phyloP scores from a whole-genome alignment of 169 alveolate genomes.

The Perkinsus chesapeaki region DNA sequence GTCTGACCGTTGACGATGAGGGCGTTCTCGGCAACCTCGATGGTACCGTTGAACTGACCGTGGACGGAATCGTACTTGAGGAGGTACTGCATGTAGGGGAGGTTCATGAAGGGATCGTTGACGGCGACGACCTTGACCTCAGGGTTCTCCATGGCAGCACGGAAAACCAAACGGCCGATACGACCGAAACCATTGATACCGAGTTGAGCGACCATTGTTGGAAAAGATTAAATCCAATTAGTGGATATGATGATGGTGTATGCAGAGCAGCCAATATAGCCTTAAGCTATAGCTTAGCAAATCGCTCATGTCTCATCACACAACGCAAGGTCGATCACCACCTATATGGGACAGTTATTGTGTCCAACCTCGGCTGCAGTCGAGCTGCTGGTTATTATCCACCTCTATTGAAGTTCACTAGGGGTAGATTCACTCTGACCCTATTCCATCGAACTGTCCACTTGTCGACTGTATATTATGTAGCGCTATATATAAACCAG shows the following conservation, averaged over 20 bases:
- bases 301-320: slow-evolving; percentile 4
- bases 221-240: not conserved
- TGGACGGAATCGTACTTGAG: slow-evolving; percentile 95
- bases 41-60: slow-evolving; percentile 71
- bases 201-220: slow-evolving; percentile 74
- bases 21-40: slow-evolving; percentile 58
- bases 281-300: not conserved
- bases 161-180: slow-evolving; percentile 95
- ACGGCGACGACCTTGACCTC: slow-evolving; percentile 83
- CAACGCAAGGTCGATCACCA: not conserved
- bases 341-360: not conserved
- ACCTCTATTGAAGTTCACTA: not conserved
- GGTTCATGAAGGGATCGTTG: slow-evolving; percentile 95
- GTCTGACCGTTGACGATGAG: slow-evolving; percentile 70
- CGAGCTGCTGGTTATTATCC: not conserved
- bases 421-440: not conserved
- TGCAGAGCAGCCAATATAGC: not conserved
- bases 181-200: slow-evolving; percentile 99
- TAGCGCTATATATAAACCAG: no score
- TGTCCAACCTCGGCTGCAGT: not conserved
- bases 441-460: no score
- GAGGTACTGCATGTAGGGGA: slow-evolving; percentile 86
- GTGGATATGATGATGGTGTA: not conserved
- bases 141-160: slow-evolving; percentile 79
- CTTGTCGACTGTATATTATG: no score